Evolutionary conservation across 2,329 filamentous ascomycete genomes (phyloP).

Genomic region (Exophiala alcalophila): DNA sequence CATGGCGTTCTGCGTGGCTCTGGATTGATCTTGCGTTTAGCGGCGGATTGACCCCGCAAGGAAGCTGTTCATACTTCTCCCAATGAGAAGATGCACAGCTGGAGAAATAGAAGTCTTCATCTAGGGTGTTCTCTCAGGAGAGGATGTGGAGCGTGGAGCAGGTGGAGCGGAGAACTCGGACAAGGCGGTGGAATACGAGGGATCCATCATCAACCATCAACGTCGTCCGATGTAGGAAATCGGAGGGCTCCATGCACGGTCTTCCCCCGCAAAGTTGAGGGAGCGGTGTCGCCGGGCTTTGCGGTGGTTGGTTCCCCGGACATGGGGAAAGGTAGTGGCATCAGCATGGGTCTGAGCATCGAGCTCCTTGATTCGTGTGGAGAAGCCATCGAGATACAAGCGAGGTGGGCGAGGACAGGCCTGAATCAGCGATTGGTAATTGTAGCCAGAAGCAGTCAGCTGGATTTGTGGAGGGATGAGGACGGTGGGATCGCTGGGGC

Average conservation of each 20-base stretch:
- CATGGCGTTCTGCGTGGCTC: conserved; percentile 5
- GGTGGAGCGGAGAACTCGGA: not conserved
- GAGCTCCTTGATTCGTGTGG: too few species aligned
- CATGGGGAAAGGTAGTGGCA: too few species aligned
- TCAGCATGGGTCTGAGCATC: too few species aligned
- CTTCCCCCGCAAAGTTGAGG: conserved; percentile 5
- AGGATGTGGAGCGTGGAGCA: conserved; percentile 15
- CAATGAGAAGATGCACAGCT: conserved; percentile 4
- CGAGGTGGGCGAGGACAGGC: too few species aligned
- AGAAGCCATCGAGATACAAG: too few species aligned
- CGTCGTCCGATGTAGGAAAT: too few species aligned
- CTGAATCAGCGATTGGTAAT: not conserved
- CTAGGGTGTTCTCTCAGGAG: conserved; percentile 1
- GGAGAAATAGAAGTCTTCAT: not conserved
- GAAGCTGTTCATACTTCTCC: not conserved
- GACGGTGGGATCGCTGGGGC: too few species aligned
- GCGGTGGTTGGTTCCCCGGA: too few species aligned
- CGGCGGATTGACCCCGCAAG: conserved; percentile 12
- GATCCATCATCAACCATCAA: not conserved
- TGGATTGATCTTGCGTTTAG: conserved; percentile 4
- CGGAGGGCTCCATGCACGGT: too few species aligned
- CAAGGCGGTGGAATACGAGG: conserved; percentile 6
- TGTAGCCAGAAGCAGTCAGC: not conserved
- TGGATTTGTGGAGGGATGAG: not conserved
- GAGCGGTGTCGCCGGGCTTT: too few species aligned